Base-by-base conservation (phyloP, 768 basidiomycete genomes). In the Suillus plorans region DNA sequence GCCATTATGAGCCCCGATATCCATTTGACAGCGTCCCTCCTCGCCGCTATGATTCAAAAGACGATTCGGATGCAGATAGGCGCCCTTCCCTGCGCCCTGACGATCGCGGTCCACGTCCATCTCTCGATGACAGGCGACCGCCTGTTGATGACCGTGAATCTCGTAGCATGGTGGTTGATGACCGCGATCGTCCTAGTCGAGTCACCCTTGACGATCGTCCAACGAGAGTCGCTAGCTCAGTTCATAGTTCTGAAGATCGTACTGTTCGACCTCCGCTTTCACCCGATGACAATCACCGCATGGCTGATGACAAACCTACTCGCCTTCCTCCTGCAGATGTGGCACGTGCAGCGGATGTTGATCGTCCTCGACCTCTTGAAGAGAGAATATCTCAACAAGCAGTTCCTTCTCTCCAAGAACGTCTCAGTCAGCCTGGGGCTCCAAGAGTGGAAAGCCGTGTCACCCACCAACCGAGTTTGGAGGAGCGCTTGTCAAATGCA, bases 1-100 rank as follows among this genome's bases (percentile, higher is more conserved):
- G 84, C 34, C 82, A 84, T 55, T 84, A 82, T 65, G 82, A 85
- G 22, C 76, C 81, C 8, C 75, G 78, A n/a, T 80, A 81, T 65
- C 74, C 74, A 65, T 66, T 69, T 56, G 72, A 77, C 18, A 53
- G 18, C 44, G 74, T 70, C 45, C 73, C 76, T 49, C 72, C 73
- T 60, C 71, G 76, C 25, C 79, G 79, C 56, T 74, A 73, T 63
- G 75, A 75, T 65, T 74, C 79, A 25, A 45, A 69, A 70, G 69
- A 72, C 53, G 66, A 71, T 62, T 62, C 70, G 37, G 76, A 77
- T 52, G 69, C 36, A 16, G 68, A 77, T 18, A 73, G 67, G 47
- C 76, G 71, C 56, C 57, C 68, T 55, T 61, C 65, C 13, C 67
- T 36, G 5, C 76, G 76, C 13, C 68, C 37, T 50, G 76, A 77